A percentile compares a stretch with the other conserved stretches of the same genome.
Conservation (phyloP, 2,329 filamentous ascomycete genomes). For the Neopestalotiopsis sp. region DNA sequence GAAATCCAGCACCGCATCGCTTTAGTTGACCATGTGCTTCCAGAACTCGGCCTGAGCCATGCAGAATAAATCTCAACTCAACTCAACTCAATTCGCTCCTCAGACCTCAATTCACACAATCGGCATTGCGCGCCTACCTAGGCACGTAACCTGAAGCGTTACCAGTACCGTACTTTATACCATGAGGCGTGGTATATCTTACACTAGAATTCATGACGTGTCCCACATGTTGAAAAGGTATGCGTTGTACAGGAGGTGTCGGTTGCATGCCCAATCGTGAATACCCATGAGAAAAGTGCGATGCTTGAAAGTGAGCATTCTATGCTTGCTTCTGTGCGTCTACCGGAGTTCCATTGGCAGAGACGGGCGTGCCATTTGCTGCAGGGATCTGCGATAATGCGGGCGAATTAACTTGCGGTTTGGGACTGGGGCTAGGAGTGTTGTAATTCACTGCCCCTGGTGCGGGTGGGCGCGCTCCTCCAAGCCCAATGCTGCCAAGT, state of each 20-base stretch:
- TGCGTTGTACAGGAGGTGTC: background rate
- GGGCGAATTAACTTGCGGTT: conserved; percentile 28
- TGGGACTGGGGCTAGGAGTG: conserved; percentile 31
- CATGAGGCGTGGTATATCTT: background rate
- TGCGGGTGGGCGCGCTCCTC: conserved; percentile 29
- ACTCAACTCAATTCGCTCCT: no score
- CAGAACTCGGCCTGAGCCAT: no score
- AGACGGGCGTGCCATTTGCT: conserved; percentile 28
- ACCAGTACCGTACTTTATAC: background rate
- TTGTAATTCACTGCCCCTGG: conserved; percentile 28
- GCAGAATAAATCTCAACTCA: no score
- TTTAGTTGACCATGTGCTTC: no score
- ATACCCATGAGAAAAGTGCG: background rate
- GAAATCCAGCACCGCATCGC: no score
- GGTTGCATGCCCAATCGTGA: background rate
- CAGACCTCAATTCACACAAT: no score
- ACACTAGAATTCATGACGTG: background rate
- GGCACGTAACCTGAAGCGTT: background rate
- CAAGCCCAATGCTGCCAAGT: conserved; percentile 36
- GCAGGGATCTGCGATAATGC: conserved; percentile 21
- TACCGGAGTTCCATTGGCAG: conserved; percentile 31
- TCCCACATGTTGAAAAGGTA: background rate
- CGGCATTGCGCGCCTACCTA: no score
- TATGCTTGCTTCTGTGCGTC: conserved; percentile 19
- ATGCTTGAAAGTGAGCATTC: conserved; percentile 5